Percentiles rank a stretch among this genome's conserved stretches.
Evolutionary conservation across 2,329 filamentous ascomycete species (phyloP).

Genomic region (Pseudocercospora vitis): DNA sequence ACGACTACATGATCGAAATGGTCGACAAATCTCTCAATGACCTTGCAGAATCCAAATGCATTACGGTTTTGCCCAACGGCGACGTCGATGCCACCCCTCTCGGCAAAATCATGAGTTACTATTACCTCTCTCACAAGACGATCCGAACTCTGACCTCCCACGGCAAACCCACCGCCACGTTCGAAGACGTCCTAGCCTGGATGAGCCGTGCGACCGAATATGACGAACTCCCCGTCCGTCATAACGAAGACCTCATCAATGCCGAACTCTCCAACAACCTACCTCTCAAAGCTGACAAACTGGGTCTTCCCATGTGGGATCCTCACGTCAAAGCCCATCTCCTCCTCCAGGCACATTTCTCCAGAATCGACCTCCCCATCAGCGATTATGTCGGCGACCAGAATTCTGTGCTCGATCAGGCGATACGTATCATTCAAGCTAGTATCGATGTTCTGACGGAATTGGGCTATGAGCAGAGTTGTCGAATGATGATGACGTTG

Average conservation of each 20-base stretch:
- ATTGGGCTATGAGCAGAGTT: constrained; percentile 76
- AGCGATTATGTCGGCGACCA: constrained; percentile 97
- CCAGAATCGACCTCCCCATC: constrained; percentile 86
- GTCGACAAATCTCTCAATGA: constrained; percentile 83
- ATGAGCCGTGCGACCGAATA: constrained; percentile 94
- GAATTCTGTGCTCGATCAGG: constrained; percentile 83
- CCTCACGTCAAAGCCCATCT: constrained; percentile 96
- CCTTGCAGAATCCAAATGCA: constrained; percentile 79
- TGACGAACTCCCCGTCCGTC: constrained; percentile 93
- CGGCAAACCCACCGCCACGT: constrained; percentile 71
- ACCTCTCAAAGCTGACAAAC: constrained; percentile 63
- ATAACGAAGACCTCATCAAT: constrained; percentile 98
- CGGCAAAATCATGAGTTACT: constrained; percentile 99
- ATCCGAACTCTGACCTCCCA: constrained; percentile 79
- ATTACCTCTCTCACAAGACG: constrained; percentile 91
- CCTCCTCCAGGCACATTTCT: constrained; percentile 92
- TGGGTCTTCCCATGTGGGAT: constrained; percentile 91
- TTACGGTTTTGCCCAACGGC: constrained; percentile 79
- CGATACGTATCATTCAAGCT: constrained; percentile 94
- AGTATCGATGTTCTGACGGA: constrained; percentile 92
- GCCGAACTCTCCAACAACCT: constrained; percentile 81
- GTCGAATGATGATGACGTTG: constrained; percentile 76
- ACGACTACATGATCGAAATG: constrained; percentile 91
- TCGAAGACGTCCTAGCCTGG: constrained; percentile 83
- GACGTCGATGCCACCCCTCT: constrained; percentile 87